These are phyloP conservation scores for Boletus rufocinnamomeus DNA, from an alignment of 768 basidiomycete genomes.

Conservation along the genomic window DNA sequence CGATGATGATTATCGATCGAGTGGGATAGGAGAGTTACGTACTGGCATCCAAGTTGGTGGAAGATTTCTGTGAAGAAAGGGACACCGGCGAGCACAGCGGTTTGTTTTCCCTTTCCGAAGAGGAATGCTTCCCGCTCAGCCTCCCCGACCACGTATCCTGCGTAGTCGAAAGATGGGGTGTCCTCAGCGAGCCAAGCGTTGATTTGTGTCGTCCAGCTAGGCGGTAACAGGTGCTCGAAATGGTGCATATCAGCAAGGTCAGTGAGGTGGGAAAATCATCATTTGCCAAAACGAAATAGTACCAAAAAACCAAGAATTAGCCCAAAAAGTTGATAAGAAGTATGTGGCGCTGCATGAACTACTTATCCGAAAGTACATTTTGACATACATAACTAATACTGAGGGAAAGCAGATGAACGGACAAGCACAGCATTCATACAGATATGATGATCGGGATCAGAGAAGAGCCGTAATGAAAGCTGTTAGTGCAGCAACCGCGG, in stretches of 20 bases:
- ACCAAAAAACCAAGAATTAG: no score
- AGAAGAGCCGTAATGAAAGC: slow-evolving; percentile 31
- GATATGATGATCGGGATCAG: slow-evolving; percentile 19
- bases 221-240: slow-evolving; percentile 79
- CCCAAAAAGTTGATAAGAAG: no score
- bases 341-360: not conserved
- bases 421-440: not conserved
- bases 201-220: slow-evolving; percentile 87
- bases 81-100: slow-evolving; percentile 85
- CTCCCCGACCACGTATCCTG: slow-evolving; percentile 95
- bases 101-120: slow-evolving; percentile 82
- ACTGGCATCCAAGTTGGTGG: slow-evolving; percentile 86
- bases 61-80: slow-evolving; percentile 97
- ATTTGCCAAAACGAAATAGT: not conserved
- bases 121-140: slow-evolving; percentile 82
- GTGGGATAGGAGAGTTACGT: slow-evolving; percentile 37
- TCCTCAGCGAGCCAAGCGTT: slow-evolving; percentile 88
- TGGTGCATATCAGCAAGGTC: slow-evolving; percentile 19
- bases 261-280: not conserved
- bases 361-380: not conserved
- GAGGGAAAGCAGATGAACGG: not conserved
- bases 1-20: not conserved
- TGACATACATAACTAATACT: not conserved
- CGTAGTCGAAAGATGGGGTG: slow-evolving; percentile 94
- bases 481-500: slow-evolving; percentile 39